A percentile compares a stretch with the other conserved stretches of the same genome.
phyloP scores from a whole-genome alignment of 345 rosid genomes.

The Bruguiera sexangula region DNA sequence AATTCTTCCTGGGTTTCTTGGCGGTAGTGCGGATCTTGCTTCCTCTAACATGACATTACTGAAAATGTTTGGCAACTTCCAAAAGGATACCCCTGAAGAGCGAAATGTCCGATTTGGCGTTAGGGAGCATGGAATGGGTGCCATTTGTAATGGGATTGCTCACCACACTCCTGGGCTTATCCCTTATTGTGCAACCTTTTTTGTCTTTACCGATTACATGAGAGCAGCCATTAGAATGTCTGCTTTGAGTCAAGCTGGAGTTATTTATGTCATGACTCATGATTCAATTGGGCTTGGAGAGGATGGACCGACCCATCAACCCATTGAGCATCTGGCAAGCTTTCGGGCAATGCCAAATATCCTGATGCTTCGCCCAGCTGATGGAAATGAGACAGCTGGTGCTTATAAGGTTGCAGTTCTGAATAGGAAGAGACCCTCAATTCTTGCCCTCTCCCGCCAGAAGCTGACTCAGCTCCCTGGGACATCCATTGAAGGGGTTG shows the following conservation, averaged over 20 bases:
- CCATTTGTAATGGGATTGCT: conserved; percentile 88
- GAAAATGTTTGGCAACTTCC: conserved; percentile 86
- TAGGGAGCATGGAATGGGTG: conserved; percentile 98
- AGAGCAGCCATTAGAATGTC: conserved; percentile 96
- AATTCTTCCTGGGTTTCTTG: conserved; percentile 84
- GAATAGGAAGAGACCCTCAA: conserved; percentile 78
- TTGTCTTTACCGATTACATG: conserved; percentile 99
- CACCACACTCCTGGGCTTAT: conserved; percentile 85
- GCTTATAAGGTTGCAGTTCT: conserved; percentile 81
- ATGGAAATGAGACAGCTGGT: conserved; percentile 95
- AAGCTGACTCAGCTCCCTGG: conserved; percentile 88
- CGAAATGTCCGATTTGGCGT: conserved; percentile 92
- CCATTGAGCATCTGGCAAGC: conserved; percentile 95
- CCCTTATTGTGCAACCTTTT: conserved; percentile 99
- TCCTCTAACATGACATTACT: conserved; percentile 96
- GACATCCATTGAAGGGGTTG: conserved; percentile 83
- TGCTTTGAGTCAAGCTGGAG: conserved; percentile 80
- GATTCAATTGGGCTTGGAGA: conserved; percentile 99
- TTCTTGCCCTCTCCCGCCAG: conserved; percentile 90
- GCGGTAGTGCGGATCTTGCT: conserved; percentile 98
- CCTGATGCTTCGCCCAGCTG: conserved; percentile 98
- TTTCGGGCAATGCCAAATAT: conserved; percentile 99
- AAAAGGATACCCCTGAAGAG: conserved; percentile 84
- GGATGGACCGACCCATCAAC: conserved; percentile 99
- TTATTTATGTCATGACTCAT: conserved; percentile 97